Conservation (phyloP, 2,329 filamentous ascomycete genomes). For the Dothideomycetes sp. region DNA sequence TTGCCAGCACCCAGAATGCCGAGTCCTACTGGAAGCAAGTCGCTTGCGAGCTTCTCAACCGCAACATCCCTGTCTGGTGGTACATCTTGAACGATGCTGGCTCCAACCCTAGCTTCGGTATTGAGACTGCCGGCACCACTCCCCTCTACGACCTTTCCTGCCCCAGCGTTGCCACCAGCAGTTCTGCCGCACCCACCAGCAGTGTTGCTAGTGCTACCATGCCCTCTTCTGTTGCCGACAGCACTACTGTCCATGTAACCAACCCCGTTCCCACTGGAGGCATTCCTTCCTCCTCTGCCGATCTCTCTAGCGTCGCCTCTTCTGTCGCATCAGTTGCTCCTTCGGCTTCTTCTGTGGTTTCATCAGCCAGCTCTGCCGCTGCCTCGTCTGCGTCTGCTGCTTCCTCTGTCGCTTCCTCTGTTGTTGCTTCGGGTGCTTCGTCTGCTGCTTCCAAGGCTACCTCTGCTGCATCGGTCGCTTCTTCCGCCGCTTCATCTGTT, state of each 20-base stretch:
- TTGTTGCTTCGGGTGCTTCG: constrained; percentile 2
- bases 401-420: constrained; percentile 15
- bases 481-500: constrained; percentile 14
- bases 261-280: constrained; percentile 12
- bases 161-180: constrained; percentile 18
- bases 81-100: constrained; percentile 59
- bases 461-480: no score
- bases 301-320: constrained; percentile 3
- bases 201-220: constrained; percentile 12
- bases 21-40: constrained; percentile 73
- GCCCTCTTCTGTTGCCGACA: constrained; percentile 8
- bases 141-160: constrained; percentile 58
- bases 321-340: constrained; percentile 9
- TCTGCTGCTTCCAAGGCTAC: not conserved
- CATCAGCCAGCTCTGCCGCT: constrained; percentile 1
- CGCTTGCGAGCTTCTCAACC: constrained; percentile 59
- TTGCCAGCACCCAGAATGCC: constrained; percentile 58
- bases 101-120: constrained; percentile 57
- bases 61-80: constrained; percentile 57
- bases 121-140: constrained; percentile 47
- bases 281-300: constrained; percentile 1
- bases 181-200: constrained; percentile 13
- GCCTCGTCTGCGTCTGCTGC: constrained; percentile 9
- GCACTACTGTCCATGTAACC: constrained; percentile 3
- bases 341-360: constrained; percentile 13